Base-by-base conservation (phyloP, 2,329 filamentous ascomycete species). In the Lachnellula occidentalis region DNA sequence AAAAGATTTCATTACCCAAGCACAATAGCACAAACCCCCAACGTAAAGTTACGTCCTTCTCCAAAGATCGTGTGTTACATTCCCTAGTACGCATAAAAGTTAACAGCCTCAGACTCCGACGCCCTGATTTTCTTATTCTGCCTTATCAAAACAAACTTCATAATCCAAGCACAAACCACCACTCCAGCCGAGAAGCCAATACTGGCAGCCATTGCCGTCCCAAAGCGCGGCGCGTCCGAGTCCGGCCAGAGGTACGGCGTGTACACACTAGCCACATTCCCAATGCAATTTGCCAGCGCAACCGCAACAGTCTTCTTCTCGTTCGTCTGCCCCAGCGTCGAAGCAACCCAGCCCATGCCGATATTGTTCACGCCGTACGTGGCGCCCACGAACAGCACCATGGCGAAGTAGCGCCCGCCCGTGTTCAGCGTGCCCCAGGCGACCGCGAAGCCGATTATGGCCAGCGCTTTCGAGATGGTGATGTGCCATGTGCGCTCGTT, bases 171-270 rank as follows among this genome's bases (percentile, higher is more conserved):
- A 48, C 65, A 54, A 6, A 62, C 47, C 3, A 70, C 70, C 24
- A 68, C 71, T 2, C 69, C 70, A 34, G 72, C 59, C 15, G 71
- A 72, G 59, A 68, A 66, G 24, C 42, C 43, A 7, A 72, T 66
- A 58, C 75, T 73, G 55, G 75, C 53, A 4, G 53, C 45, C 36
- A 52, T 14, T 5, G 53, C 53, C 60, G 61, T 59, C 5, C 17
- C 19, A 22, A 21, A 43, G 5, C 41, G n/a, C 3, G 17, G 17
- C 4, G 56, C 66, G 45, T 71, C 67, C 8, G 53, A 63, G 22
- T 69, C 62, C 2, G 69, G 66, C 67, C 70, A 72, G 5, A 73
- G 60, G 53, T 72, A 72, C n/a, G 70, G 69, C 8, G 70, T 72
- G 64, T 69, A 73, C 34, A 73, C 67, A 54, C 71, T 72, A 11